Percentiles rank a stretch among this genome's conserved stretches.
These are phyloP conservation scores for Ogataea zsoltii DNA, from an alignment of 805 yeast species.

Conservation along the genomic window DNA sequence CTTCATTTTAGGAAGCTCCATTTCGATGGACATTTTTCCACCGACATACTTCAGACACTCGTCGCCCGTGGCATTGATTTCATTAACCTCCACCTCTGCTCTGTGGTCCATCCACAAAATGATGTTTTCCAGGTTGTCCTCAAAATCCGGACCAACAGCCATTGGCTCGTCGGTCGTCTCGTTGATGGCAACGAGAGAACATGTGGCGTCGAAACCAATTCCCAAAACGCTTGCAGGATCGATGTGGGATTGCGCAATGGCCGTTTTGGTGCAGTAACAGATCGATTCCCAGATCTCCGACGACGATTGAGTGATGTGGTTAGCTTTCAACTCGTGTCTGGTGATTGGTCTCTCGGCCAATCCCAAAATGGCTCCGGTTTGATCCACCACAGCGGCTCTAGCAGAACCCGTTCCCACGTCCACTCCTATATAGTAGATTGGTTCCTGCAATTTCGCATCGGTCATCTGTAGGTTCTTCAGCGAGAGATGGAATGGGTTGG, in stretches of 20 bases:
- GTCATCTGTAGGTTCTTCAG: slow-evolving; percentile 25
- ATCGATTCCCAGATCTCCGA: slow-evolving; percentile 90
- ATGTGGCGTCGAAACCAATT: slow-evolving; percentile 96
- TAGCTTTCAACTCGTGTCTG: slow-evolving; percentile 72
- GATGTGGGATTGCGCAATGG: slow-evolving; percentile 72
- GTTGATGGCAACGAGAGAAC: slow-evolving; percentile 83
- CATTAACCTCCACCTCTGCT: slow-evolving; percentile 77
- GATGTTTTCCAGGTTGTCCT: slow-evolving; percentile 72
- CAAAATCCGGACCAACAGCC: slow-evolving; percentile 90
- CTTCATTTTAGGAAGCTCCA: slow-evolving; percentile 96
- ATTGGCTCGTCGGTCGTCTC: slow-evolving; percentile 67
- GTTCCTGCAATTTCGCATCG: slow-evolving; percentile 23
- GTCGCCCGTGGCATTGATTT: slow-evolving; percentile 79
- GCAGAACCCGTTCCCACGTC: slow-evolving; percentile 95
- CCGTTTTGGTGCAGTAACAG: slow-evolving; percentile 76
- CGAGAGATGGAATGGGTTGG: slow-evolving; percentile 38
- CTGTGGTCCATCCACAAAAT: slow-evolving; percentile 99
- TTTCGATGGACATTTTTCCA: slow-evolving; percentile 96
- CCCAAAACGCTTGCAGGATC: slow-evolving; percentile 72
- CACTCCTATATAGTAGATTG: slow-evolving; percentile 39
- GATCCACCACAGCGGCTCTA: slow-evolving; percentile 88
- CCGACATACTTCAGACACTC: slow-evolving; percentile 88
- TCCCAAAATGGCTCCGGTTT: slow-evolving; percentile 76
- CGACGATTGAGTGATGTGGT: slow-evolving; percentile 81
- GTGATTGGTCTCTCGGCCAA: slow-evolving; percentile 78